Percentiles rank a stretch among this genome's conserved stretches.
These are phyloP conservation scores for Oryza meridionalis DNA, from an alignment of 176 grass and related monocot species.

Conservation along the genomic window DNA sequence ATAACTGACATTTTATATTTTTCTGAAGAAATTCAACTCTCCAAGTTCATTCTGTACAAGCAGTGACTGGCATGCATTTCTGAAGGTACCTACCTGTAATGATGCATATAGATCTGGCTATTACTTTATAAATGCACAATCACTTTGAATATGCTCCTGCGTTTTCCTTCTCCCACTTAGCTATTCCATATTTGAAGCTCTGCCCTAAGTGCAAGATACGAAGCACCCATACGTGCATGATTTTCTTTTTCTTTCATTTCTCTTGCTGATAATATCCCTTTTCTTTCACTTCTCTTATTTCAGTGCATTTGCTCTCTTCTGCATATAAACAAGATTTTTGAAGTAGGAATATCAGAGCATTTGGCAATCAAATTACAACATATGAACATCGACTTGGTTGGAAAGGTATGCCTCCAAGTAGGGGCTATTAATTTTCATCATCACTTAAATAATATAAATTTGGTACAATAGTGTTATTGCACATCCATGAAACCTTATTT, in stretches of 20 bases:
- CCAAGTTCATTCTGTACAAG: slow-evolving; percentile 83
- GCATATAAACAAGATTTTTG: slow-evolving; percentile 95
- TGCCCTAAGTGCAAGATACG: slow-evolving; percentile 4
- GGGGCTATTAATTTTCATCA: slow-evolving; percentile 13
- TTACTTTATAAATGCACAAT: not conserved
- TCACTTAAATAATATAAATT: slow-evolving; percentile 26
- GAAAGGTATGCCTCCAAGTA: slow-evolving; percentile 57
- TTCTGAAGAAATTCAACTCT: slow-evolving; percentile 91
- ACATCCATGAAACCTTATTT: slow-evolving; percentile 17
- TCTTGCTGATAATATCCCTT: slow-evolving; percentile 24
- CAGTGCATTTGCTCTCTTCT: slow-evolving; percentile 91
- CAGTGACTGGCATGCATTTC: slow-evolving; percentile 81
- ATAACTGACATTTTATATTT: slow-evolving; percentile 47
- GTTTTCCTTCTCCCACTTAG: not conserved
- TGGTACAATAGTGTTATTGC: slow-evolving; percentile 3
- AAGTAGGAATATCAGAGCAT: slow-evolving; percentile 93
- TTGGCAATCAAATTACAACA: slow-evolving; percentile 75
- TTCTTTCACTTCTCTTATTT: slow-evolving; percentile 16
- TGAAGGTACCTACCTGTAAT: slow-evolving; percentile 66
- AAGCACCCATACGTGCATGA: not conserved
- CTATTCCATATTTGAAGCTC: slow-evolving; percentile 14
- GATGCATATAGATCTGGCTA: not conserved
- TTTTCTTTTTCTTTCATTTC: slow-evolving; percentile 18
- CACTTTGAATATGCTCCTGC: not conserved
- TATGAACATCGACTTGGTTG: slow-evolving; percentile 72